These are phyloP conservation scores for Suhomyces yuchorum DNA, from an alignment of 1,139 yeast species.

Conservation along the genomic window DNA sequence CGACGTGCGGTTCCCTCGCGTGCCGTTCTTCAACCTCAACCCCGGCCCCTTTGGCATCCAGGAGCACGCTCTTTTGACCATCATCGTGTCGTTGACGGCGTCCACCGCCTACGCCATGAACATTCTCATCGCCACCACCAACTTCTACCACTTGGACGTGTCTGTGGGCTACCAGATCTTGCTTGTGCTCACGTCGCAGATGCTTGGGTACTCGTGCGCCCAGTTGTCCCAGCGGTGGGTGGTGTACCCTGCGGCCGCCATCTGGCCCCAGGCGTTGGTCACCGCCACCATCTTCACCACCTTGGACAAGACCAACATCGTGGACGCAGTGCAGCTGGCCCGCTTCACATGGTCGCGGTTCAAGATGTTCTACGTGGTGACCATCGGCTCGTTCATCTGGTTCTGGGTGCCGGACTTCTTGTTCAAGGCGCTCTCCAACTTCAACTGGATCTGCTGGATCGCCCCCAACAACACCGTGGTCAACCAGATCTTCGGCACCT, in stretches of 20 bases:
- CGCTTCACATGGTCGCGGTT: constrained; percentile 22
- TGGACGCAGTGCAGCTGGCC: constrained; percentile 18
- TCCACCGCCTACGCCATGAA: constrained; percentile 24
- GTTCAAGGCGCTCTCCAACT: constrained; percentile 25
- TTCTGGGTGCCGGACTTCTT: constrained; percentile 26
- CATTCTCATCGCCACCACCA: constrained; percentile 24
- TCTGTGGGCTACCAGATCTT: constrained; percentile 32
- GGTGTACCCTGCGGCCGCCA: constrained; percentile 27
- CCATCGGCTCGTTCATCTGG: constrained; percentile 22
- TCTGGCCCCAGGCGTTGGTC: constrained; percentile 29
- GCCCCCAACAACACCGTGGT: constrained; percentile 37
- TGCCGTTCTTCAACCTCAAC: constrained; percentile 33
- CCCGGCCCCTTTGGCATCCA: constrained; percentile 32
- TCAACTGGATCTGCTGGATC: constrained; percentile 47
- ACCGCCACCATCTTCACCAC: constrained; percentile 29
- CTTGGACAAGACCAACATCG: constrained; percentile 19
- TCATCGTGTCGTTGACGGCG: constrained; percentile 21
- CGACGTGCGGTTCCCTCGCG: constrained; percentile 23
- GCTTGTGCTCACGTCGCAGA: constrained; percentile 22
- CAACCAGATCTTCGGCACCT: constrained; percentile 22
- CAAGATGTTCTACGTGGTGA: constrained; percentile 24
- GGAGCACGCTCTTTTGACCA: constrained; percentile 24
- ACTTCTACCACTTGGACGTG: constrained; percentile 42
- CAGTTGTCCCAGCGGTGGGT: constrained; percentile 26
- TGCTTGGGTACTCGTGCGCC: constrained; percentile 27